These are phyloP conservation scores for Zanthoxylum bungeanum DNA, from an alignment of 345 rosid species.

Conservation along the genomic window DNA sequence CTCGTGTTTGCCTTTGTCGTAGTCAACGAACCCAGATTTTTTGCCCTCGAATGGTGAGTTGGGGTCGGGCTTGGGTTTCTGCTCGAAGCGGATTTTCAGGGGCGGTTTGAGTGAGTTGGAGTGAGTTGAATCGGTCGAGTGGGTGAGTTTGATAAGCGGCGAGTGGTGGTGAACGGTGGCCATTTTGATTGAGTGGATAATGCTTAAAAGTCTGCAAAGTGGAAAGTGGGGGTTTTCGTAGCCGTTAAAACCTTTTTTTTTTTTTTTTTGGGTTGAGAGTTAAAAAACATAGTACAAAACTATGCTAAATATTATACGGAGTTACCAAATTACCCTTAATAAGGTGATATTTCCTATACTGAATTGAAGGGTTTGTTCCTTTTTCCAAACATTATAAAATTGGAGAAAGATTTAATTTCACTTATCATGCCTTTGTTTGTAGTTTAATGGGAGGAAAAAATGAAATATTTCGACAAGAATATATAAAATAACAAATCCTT, in stretches of 20 bases:
- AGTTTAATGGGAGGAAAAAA: no score
- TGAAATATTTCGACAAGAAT: no score
- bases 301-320: no score
- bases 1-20: constrained; percentile 66
- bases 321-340: neutral
- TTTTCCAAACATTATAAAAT: no score
- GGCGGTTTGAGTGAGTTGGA: constrained; percentile 5
- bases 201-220: neutral
- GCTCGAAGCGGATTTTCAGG: constrained; percentile 27
- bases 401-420: no score
- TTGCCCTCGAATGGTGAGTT: constrained; percentile 45
- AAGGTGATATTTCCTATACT: no score
- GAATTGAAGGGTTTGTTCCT: no score
- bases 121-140: constrained; percentile 14
- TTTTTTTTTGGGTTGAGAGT: no score
- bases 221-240: neutral
- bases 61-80: constrained; percentile 23
- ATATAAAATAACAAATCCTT: no score
- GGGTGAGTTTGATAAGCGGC: constrained; percentile 8
- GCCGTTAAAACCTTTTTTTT: no score
- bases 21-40: constrained; percentile 63
- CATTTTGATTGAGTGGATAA: constrained; percentile 19
- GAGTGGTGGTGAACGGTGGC: constrained; percentile 12
- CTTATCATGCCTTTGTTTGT: no score
- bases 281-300: no score